Conservation (phyloP, 2,329 filamentous ascomycete genomes). For the Pseudogymnoascus pannorum region DNA sequence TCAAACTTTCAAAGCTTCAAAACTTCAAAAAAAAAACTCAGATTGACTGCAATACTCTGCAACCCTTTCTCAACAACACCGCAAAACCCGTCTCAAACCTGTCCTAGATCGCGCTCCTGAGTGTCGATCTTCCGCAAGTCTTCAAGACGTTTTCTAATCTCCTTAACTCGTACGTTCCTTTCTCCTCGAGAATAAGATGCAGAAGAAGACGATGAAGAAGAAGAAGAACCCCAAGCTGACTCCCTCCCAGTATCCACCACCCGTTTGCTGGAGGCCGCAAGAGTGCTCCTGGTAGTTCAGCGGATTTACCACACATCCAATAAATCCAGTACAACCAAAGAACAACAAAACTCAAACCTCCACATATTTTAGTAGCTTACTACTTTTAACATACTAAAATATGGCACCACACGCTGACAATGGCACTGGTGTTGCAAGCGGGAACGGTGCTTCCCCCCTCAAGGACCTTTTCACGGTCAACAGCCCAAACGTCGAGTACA, state of each 20-base stretch:
- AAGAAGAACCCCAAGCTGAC: constrained; percentile 15
- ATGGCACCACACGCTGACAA: constrained; percentile 91
- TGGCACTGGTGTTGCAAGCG: constrained; percentile 48
- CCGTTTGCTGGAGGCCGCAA: constrained; percentile 95
- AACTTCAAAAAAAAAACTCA: neutral
- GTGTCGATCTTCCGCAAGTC: constrained; percentile 39
- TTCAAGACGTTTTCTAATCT: constrained; percentile 99
- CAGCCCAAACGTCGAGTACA: constrained; percentile 90
- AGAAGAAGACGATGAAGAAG: constrained; percentile 7
- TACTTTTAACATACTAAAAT: constrained; percentile 24
- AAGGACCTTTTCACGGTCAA: constrained; percentile 74
- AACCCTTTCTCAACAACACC: constrained; percentile 10
- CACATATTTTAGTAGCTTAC: constrained; percentile 8
- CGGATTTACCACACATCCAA: constrained; percentile 54
- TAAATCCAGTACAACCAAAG: constrained; percentile 37
- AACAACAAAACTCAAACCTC: constrained; percentile 23
- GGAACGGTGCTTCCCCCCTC: constrained; percentile 48
- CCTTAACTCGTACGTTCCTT: constrained; percentile 76
- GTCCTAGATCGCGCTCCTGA: constrained; percentile 24
- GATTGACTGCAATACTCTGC: neutral
- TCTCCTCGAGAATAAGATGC: constrained; percentile 12
- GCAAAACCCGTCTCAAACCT: neutral
- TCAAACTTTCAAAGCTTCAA: neutral
- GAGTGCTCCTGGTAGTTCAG: constrained; percentile 77
- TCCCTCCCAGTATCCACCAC: constrained; percentile 67